Evolutionary conservation across 164 flowering plant genomes (phyloP), one percentile per base, ranked within the genome.

Genomic region (Nymphaea thermarum): DNA sequence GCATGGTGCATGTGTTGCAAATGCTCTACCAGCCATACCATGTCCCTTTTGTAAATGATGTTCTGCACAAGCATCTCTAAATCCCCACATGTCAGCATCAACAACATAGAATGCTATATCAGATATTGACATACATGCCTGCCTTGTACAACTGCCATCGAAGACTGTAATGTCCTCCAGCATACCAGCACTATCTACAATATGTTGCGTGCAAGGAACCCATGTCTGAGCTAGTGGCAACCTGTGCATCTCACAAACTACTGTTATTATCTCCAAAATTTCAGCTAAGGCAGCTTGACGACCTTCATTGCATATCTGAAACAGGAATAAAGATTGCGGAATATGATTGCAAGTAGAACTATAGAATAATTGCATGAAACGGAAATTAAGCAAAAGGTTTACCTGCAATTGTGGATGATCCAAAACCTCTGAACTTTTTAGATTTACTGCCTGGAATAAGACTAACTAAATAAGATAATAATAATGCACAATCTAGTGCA

Each of bases 191-290:
- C 80, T 53, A 43, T 95, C 96, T 65, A 94, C 78, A 78, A 90
- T 85, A 25, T 96, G 86, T 74, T 91, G 96, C 80, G 77, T 79
- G 84, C 99, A 94, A 10, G 99, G 97, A 70, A 94, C 91, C 99
- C 99, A 94, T 3, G 99, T 94, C 79, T 94, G 99, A 67, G 96
- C 96, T 71, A 94, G 74, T n/a, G 99, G 98, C 66, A 94, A 70
- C 60, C 86, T 86, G 74, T 90, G 86, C 60, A 87, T 84, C 78
- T 94, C 99, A 80, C 99, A 88, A 0, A 87, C 91, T 60, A 81
- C 82, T 1, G 88, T 87, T 70, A 94, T 71, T 76, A 91, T 81
- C 82, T 91, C 96, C 78, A 94, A 76, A 74, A 94, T 94, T 77
- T 94, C 99, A 66, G 85, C 83, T 71, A 95, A 74, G 25, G 96